Evolutionary conservation across 352 stramenopile genomes (phyloP).

Genomic region (Blastocystis sp.): DNA sequence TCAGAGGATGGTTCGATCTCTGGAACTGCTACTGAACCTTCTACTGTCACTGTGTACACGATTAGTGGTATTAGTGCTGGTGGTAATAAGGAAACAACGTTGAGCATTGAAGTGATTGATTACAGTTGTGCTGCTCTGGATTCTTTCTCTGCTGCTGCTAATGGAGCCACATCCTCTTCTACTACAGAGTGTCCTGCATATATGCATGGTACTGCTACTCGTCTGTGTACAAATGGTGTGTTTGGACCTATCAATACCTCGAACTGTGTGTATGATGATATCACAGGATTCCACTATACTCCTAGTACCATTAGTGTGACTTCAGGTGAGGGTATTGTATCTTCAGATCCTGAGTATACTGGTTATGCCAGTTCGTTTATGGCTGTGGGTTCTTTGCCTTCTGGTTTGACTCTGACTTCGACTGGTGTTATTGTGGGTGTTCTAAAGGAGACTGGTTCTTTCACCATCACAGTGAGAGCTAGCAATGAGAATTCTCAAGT

Average conservation of each 20-base stretch:
- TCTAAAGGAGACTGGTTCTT: background rate
- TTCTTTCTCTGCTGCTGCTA: background rate
- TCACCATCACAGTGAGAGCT: background rate
- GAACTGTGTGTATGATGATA: background rate
- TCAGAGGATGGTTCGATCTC: background rate
- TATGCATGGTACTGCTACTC: background rate
- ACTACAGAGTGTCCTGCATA: background rate
- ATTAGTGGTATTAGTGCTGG: background rate
- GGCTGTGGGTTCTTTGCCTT: background rate
- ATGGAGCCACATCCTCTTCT: background rate
- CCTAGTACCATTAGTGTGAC: background rate
- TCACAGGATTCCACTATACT: background rate
- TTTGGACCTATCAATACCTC: background rate
- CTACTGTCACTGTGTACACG: background rate
- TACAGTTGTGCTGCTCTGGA: conserved; percentile 4
- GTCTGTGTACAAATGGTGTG: conserved; percentile 43
- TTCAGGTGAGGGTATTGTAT: background rate
- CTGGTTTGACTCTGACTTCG: background rate
- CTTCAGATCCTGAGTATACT: background rate
- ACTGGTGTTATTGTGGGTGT: background rate
- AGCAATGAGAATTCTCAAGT: background rate
- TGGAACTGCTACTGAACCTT: background rate
- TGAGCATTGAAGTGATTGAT: background rate
- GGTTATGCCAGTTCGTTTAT: background rate
- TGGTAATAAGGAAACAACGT: background rate